A percentile compares a stretch with the other conserved stretches of the same genome.
Evolutionary conservation across 1,139 yeast species (phyloP).

Genomic region (Hemisphaericaspora xylofermentans): DNA sequence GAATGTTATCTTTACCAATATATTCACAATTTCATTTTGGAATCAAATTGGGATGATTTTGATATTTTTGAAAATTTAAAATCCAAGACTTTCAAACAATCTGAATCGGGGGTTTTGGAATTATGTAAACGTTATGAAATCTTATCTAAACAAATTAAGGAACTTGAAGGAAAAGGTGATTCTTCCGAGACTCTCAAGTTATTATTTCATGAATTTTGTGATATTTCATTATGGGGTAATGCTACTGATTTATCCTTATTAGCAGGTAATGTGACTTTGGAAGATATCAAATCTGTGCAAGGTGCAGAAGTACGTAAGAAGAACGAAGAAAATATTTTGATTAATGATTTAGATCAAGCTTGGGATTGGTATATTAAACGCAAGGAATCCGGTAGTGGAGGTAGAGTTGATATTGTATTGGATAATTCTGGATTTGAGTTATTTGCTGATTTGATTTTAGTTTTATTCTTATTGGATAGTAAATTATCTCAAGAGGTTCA

Average conservation of each 20-base stretch:
- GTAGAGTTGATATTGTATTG: slow-evolving; percentile 78
- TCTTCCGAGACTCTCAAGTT: slow-evolving; percentile 35
- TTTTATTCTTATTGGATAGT: slow-evolving; percentile 73
- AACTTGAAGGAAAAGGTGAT: slow-evolving; percentile 33
- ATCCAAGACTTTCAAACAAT: slow-evolving; percentile 69
- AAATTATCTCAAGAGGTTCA: slow-evolving; percentile 61
- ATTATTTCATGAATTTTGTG: slow-evolving; percentile 77
- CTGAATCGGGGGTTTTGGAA: slow-evolving; percentile 78
- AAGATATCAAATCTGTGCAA: slow-evolving; percentile 87
- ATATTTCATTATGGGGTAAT: slow-evolving; percentile 95
- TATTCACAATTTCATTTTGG: slow-evolving; percentile 47
- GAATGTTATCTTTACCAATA: slow-evolving; percentile 83
- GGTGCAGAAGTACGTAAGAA: slow-evolving; percentile 84
- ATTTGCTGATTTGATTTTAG: slow-evolving; percentile 79
- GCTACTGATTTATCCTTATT: slow-evolving; percentile 91
- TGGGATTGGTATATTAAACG: slow-evolving; percentile 45
- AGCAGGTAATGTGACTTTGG: slow-evolving; percentile 74
- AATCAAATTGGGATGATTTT: slow-evolving; percentile 50
- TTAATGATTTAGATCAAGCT: slow-evolving; percentile 69
- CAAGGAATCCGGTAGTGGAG: slow-evolving; percentile 14
- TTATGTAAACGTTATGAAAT: slow-evolving; percentile 65
- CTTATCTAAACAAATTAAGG: slow-evolving; percentile 32
- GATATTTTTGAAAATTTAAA: slow-evolving; percentile 76
- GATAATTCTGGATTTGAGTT: slow-evolving; percentile 97
- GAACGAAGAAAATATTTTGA: slow-evolving; percentile 78